Percentiles rank a stretch among this genome's conserved stretches.
These are phyloP conservation scores for Conringia planisiliqua DNA, from an alignment of 345 rosid genomes.

Conservation along the genomic window DNA sequence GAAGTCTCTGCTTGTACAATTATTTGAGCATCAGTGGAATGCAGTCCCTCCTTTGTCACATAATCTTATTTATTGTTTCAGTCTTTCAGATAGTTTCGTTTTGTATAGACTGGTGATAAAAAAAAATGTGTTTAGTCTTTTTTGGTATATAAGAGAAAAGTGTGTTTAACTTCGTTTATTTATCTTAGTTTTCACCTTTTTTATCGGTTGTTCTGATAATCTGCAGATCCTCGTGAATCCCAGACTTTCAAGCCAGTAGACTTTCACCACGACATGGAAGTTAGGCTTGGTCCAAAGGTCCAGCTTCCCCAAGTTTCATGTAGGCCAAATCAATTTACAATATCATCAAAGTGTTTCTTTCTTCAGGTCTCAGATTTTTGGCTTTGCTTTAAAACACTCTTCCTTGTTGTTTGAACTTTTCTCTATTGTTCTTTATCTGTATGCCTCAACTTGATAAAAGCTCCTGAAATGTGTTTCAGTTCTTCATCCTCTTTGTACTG, in stretches of 20 bases:
- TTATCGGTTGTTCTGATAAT: not conserved
- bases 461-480: too few species aligned
- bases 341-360: not conserved
- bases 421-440: not conserved
- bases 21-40: not conserved
- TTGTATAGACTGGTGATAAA: not conserved
- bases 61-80: too few species aligned
- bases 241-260: conserved; percentile 55
- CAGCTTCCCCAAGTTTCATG: conserved; percentile 56
- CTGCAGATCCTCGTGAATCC: conserved; percentile 71
- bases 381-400: not conserved
- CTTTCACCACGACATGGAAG: conserved; percentile 78
- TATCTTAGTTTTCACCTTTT: not conserved
- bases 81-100: too few species aligned
- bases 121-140: too few species aligned
- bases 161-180: not conserved
- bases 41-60: too few species aligned
- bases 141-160: not conserved
- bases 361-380: not conserved
- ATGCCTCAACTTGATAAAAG: too few species aligned
- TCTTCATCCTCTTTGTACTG: too few species aligned
- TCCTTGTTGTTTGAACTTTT: not conserved
- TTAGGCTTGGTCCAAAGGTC: conserved; percentile 69
- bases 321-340: conserved; percentile 1
- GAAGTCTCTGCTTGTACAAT: not conserved